These are phyloP conservation scores for Metarhizium humberi DNA, from an alignment of 2,329 filamentous ascomycete genomes.

Conservation along the genomic window DNA sequence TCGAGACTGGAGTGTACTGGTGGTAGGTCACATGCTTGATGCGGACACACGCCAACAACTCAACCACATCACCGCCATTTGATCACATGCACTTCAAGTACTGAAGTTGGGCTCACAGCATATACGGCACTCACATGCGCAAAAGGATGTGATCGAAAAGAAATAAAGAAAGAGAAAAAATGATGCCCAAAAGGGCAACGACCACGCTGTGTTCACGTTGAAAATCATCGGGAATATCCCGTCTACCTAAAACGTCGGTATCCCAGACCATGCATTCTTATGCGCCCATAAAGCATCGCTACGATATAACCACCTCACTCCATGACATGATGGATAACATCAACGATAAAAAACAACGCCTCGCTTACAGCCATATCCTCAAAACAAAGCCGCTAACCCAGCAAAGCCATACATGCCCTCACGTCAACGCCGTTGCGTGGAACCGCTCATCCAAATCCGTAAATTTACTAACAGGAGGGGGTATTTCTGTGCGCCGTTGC, in stretches of 20 bases:
- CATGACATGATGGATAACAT: not conserved
- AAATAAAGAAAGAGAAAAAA: too few relatives aligned
- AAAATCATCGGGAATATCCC: not conserved
- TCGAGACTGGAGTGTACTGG: not conserved
- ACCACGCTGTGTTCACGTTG: not conserved
- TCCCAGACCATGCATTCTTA: not conserved
- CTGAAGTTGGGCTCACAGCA: not conserved
- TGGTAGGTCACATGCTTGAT: not conserved
- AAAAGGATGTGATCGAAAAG: not conserved
- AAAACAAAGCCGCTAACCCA: not conserved
- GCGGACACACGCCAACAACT: not conserved
- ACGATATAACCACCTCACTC: not conserved
- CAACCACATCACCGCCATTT: not conserved
- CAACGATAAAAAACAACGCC: not conserved
- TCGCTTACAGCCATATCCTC: not conserved
- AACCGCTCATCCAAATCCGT: not conserved
- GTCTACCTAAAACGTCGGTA: not conserved
- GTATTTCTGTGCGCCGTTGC: not conserved
- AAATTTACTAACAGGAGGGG: not conserved
- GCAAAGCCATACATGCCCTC: not conserved
- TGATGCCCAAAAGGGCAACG: not conserved
- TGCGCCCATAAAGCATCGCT: not conserved
- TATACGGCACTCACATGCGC: not conserved
- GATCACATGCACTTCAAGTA: not conserved
- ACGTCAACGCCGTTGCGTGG: not conserved